phyloP scores from a whole-genome alignment of 2,329 filamentous ascomycete species.

The Ophiosphaerella korrae region DNA sequence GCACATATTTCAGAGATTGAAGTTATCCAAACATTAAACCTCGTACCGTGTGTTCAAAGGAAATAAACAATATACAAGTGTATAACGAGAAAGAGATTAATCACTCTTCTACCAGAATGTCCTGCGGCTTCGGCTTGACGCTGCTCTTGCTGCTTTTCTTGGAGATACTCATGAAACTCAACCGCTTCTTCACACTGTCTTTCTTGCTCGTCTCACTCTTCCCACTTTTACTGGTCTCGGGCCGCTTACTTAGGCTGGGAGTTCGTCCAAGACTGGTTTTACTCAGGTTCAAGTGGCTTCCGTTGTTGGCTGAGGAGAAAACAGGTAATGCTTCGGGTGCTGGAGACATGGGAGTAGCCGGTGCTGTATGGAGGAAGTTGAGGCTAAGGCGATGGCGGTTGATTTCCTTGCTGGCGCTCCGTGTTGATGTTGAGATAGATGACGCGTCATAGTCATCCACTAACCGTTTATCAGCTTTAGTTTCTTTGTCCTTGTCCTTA shows the following conservation, averaged over 20 bases:
- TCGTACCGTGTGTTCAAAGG: background rate
- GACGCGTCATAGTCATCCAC: constrained; percentile 28
- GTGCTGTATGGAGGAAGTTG: constrained; percentile 32
- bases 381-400: constrained; percentile 35
- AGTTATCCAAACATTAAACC: constrained; percentile 8
- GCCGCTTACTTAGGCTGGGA: constrained; percentile 29
- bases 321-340: constrained; percentile 36
- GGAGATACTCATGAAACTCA: constrained; percentile 77
- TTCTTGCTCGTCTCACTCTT: constrained; percentile 53
- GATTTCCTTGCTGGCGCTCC: constrained; percentile 42
- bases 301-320: constrained; percentile 14
- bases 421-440: constrained; percentile 27
- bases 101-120: constrained; percentile 43
- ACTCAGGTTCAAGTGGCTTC: constrained; percentile 9
- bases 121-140: constrained; percentile 37
- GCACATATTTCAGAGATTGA: background rate
- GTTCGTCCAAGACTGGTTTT: constrained; percentile 7
- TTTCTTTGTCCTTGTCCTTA: constrained; percentile 11
- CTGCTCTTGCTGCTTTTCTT: constrained; percentile 68
- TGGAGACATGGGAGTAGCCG: constrained; percentile 30
- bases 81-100: constrained; percentile 4
- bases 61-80: background rate
- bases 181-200: constrained; percentile 71
- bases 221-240: constrained; percentile 43
- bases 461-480: constrained; percentile 21